phyloP scores from a whole-genome alignment of 106 monocot genomes.

The Allium cepa region DNA sequence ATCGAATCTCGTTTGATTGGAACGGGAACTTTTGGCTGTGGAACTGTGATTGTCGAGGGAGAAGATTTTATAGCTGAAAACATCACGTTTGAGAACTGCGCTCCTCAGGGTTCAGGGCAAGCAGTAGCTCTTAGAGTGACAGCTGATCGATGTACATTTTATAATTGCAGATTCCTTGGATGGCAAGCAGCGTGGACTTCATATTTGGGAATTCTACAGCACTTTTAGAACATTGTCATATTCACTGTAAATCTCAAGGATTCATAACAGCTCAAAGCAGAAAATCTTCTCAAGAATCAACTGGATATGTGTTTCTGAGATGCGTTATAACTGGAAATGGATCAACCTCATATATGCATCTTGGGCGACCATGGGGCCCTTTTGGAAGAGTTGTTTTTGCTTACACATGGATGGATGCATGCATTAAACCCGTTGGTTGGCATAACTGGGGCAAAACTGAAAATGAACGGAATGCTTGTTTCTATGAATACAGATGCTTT shows the following conservation, averaged over 20 bases:
- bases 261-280: conserved; percentile 97
- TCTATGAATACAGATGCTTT: conserved; percentile 90
- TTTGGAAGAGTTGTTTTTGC: conserved; percentile 94
- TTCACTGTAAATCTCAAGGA: conserved; percentile 83
- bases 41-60: conserved; percentile 76
- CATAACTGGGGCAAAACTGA: conserved; percentile 86
- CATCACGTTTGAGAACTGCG: conserved; percentile 84
- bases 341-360: conserved; percentile 47
- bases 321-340: conserved; percentile 90
- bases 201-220: conserved; percentile 96
- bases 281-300: conserved; percentile 83
- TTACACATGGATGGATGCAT: conserved; percentile 85
- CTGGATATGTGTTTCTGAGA: conserved; percentile 83
- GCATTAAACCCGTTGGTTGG: conserved; percentile 82
- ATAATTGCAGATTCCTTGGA: conserved; percentile 88
- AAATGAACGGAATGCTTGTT: conserved; percentile 86
- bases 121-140: conserved; percentile 89
- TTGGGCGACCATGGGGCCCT: conserved; percentile 91
- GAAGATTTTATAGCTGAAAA: conserved; percentile 98
- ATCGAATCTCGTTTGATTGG: conserved; percentile 63
- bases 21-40: conserved; percentile 90
- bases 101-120: conserved; percentile 93
- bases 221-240: conserved; percentile 90
- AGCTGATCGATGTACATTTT: conserved; percentile 90
- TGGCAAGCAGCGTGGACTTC: conserved; percentile 95